Evolutionary conservation across 176 grass and related monocot species (phyloP).

Genomic region (Triticum turgidum): DNA sequence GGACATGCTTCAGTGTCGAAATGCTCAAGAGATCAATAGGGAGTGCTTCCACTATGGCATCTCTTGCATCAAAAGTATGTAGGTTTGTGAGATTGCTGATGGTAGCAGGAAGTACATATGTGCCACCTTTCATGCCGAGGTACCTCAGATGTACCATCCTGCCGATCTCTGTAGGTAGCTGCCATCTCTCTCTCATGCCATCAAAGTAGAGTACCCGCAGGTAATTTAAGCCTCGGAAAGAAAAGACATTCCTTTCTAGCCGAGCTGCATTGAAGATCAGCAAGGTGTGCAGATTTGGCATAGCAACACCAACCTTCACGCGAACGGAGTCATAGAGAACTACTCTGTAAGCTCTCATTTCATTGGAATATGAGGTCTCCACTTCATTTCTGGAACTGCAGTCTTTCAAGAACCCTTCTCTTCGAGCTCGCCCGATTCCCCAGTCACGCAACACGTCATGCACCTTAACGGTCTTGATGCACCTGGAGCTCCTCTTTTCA

Average conservation of each 20-base stretch:
- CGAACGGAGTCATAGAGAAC: background rate
- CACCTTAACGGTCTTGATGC: background rate
- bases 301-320: background rate
- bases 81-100: background rate
- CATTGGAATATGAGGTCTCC: slow-evolving; percentile 8
- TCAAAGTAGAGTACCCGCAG: background rate
- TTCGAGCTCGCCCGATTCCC: slow-evolving; percentile 14
- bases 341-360: slow-evolving; percentile 19
- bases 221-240: background rate
- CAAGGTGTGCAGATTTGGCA: slow-evolving; percentile 20
- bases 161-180: background rate
- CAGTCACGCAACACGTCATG: slow-evolving; percentile 14
- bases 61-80: slow-evolving; percentile 23
- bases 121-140: slow-evolving; percentile 20
- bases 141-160: slow-evolving; percentile 14
- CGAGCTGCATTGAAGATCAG: background rate
- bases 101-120: background rate
- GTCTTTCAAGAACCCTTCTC: slow-evolving; percentile 14
- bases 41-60: background rate
- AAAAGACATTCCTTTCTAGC: background rate
- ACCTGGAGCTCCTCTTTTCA: background rate
- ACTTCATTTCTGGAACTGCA: slow-evolving; percentile 14
- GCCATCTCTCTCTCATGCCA: slow-evolving; percentile 7
- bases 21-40: background rate
- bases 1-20: background rate